These are phyloP conservation scores for Fusarium miscanthi DNA, from an alignment of 2,329 filamentous ascomycete genomes.

Conservation along the genomic window DNA sequence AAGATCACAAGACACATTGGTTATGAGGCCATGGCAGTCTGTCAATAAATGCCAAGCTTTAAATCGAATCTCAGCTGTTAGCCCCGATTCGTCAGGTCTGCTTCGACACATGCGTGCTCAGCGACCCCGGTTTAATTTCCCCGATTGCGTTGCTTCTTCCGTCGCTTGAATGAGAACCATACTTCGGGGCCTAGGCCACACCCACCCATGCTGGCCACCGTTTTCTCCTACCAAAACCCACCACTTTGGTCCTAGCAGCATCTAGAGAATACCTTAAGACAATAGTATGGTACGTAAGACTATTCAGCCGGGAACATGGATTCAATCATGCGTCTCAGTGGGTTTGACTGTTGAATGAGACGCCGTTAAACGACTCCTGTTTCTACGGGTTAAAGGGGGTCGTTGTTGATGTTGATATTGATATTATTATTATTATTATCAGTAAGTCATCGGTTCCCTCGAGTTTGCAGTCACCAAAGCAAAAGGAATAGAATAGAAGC, in stretches of 20 bases:
- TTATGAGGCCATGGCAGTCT: not conserved
- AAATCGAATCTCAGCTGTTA: constrained; percentile 29
- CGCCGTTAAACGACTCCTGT: constrained; percentile 2
- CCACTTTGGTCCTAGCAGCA: constrained; percentile 14
- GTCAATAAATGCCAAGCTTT: constrained; percentile 23
- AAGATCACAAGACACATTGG: too few species aligned
- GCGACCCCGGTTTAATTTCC: constrained; percentile 33
- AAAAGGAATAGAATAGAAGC: constrained; percentile 17
- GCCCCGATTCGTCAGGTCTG: constrained; percentile 28
- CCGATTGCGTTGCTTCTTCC: constrained; percentile 34
- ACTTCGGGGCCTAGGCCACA: constrained; percentile 6
- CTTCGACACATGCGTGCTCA: constrained; percentile 16
- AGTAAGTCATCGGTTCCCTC: constrained; percentile 8
- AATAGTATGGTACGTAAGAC: constrained; percentile 8
- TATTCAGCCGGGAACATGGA: constrained; percentile 27
- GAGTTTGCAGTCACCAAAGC: constrained; percentile 12
- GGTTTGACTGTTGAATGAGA: constrained; percentile 19
- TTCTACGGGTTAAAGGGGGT: not conserved
- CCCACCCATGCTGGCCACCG: constrained; percentile 16
- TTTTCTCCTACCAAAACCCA: constrained; percentile 24
- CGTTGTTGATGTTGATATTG: not conserved
- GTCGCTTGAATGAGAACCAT: constrained; percentile 14
- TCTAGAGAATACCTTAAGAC: constrained; percentile 2
- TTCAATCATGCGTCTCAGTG: constrained; percentile 4
- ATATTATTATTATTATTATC: not conserved